These are phyloP conservation scores for Pythium insidiosum DNA, from an alignment of 352 stramenopile species.

Conservation along the genomic window DNA sequence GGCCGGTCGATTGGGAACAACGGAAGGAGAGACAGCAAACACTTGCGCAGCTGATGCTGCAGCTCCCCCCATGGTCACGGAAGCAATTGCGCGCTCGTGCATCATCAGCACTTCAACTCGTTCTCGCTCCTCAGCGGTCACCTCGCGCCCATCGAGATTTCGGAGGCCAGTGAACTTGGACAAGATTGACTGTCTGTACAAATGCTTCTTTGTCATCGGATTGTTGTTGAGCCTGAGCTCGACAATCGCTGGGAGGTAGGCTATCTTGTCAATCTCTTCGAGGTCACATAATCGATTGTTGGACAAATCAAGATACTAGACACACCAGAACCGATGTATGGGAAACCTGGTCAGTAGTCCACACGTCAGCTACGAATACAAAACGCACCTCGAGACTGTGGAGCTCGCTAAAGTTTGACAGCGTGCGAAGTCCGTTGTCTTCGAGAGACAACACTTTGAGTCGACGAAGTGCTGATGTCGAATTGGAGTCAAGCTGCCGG, in stretches of 20 bases:
- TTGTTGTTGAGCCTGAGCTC: constrained; percentile 68
- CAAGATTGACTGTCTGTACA: constrained; percentile 68
- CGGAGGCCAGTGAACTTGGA: constrained; percentile 47
- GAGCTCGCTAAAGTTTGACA: constrained; percentile 63
- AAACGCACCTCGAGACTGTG: constrained; percentile 50
- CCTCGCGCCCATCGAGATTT: constrained; percentile 57
- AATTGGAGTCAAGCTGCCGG: constrained; percentile 57
- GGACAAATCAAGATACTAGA: constrained; percentile 57
- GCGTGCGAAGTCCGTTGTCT: constrained; percentile 68
- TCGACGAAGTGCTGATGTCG: constrained; percentile 33
- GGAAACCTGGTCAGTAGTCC: too few species aligned
- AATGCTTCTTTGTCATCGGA: constrained; percentile 69
- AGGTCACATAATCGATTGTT: constrained; percentile 74
- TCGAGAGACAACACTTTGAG: constrained; percentile 62
- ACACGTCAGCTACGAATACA: too few species aligned
- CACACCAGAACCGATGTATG: too few species aligned
- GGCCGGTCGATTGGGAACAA: too few species aligned
- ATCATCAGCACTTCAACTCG: constrained; percentile 58
- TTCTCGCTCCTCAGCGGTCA: constrained; percentile 72
- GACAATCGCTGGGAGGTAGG: constrained; percentile 38
- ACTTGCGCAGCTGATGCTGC: constrained; percentile 5
- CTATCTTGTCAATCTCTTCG: constrained; percentile 74
- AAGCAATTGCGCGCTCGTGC: constrained; percentile 42
- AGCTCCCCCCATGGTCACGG: constrained; percentile 6
- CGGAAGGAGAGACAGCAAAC: too few species aligned